These are phyloP conservation scores for Neoboletus brunneissimus DNA, from an alignment of 768 basidiomycete genomes.

Conservation along the genomic window DNA sequence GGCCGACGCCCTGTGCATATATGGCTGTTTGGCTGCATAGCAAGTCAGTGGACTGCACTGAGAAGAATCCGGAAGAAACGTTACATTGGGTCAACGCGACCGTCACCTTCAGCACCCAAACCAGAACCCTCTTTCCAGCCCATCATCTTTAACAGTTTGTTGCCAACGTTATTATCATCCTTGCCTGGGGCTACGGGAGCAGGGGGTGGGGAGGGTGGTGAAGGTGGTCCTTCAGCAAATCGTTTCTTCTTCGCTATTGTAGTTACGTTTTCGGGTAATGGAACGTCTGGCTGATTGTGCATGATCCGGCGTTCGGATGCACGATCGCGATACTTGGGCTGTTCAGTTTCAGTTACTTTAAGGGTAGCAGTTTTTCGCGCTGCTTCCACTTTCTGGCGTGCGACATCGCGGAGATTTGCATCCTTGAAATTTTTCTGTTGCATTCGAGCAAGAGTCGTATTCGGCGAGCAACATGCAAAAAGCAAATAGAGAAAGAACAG, in stretches of 20 bases:
- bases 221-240: slow-evolving; percentile 53
- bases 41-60: slow-evolving; percentile 8
- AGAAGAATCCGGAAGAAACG: slow-evolving; percentile 10
- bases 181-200: slow-evolving; percentile 66
- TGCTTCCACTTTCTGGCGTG: slow-evolving; percentile 60
- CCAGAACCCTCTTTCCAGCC: slow-evolving; percentile 94
- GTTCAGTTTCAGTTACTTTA: slow-evolving; percentile 37
- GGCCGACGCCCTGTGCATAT: slow-evolving; percentile 82
- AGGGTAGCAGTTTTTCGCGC: slow-evolving; percentile 36
- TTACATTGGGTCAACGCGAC: slow-evolving; percentile 84
- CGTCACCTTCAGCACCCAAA: slow-evolving; percentile 77
- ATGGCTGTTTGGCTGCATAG: slow-evolving; percentile 69
- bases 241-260: slow-evolving; percentile 41
- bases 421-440: slow-evolving; percentile 85
- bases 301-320: slow-evolving; percentile 88
- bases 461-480: slow-evolving; percentile 2
- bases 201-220: slow-evolving; percentile 60
- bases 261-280: slow-evolving; percentile 51
- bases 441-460: slow-evolving; percentile 2
- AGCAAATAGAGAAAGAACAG: slow-evolving; percentile 20
- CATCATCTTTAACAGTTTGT: slow-evolving; percentile 95
- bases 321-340: slow-evolving; percentile 91
- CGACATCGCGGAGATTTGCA: slow-evolving; percentile 64
- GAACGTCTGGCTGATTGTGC: slow-evolving; percentile 90
- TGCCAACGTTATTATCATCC: slow-evolving; percentile 86